Evolutionary conservation across 371 early-diverging fungal genomes (phyloP).

Genomic region (Nosema bombycis): DNA sequence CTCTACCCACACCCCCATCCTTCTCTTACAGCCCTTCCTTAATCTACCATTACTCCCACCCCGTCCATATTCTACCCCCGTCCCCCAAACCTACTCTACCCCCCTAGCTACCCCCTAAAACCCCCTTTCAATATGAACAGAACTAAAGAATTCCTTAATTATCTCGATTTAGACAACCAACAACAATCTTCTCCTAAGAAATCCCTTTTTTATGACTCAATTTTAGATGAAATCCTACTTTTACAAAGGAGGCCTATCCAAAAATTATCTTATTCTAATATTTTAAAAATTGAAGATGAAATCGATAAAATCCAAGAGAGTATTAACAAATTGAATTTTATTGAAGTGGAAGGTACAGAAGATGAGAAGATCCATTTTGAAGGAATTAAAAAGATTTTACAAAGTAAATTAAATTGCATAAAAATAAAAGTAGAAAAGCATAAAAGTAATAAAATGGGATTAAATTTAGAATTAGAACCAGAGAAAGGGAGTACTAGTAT

Average conservation of each 20-base stretch:
- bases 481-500: conserved; percentile 32
- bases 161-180: conserved; percentile 9
- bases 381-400: conserved; percentile 60
- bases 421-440: conserved; percentile 20
- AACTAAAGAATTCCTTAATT: conserved; percentile 29
- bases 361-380: conserved; percentile 55
- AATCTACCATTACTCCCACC: background rate
- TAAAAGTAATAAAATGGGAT: conserved; percentile 25
- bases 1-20: background rate
- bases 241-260: conserved; percentile 5
- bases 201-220: conserved; percentile 49
- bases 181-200: background rate
- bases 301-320: conserved; percentile 32
- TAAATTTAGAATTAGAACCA: conserved; percentile 46
- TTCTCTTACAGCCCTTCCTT: background rate
- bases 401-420: conserved; percentile 13
- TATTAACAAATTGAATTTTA: conserved; percentile 18
- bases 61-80: background rate
- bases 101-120: background rate
- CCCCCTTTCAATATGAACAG: conserved; percentile 39
- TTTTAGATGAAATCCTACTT: conserved; percentile 38
- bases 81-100: too few relatives aligned
- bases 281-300: conserved; percentile 46
- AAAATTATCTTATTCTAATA: conserved; percentile 22
- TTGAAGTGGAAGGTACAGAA: conserved; percentile 35